Percentiles rank a stretch among this genome's conserved stretches.
Evolutionary conservation across 371 early-diverging fungal genomes (phyloP).

Genomic region (Mortierella sp.): DNA sequence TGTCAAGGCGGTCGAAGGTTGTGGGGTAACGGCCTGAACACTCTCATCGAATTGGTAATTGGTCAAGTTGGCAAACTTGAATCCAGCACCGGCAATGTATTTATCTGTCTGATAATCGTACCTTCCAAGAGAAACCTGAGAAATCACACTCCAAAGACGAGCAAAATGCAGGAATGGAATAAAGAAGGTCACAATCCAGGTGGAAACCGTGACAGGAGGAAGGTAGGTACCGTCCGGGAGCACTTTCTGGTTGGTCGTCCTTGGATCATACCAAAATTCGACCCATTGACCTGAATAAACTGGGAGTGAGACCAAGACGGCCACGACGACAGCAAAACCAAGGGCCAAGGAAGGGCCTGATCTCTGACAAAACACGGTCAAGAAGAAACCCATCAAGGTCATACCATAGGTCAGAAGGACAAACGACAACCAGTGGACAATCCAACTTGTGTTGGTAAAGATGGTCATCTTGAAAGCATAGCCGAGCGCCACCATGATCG

Average conservation of each 20-base stretch:
- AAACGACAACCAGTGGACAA: slow-evolving; percentile 64
- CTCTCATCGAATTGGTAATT: slow-evolving; percentile 26
- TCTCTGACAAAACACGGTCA: slow-evolving; percentile 66
- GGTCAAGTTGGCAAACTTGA: slow-evolving; percentile 27
- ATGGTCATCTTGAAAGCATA: slow-evolving; percentile 62
- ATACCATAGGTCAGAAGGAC: slow-evolving; percentile 74
- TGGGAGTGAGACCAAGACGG: slow-evolving; percentile 34
- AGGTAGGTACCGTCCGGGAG: slow-evolving; percentile 39
- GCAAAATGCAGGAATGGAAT: slow-evolving; percentile 40
- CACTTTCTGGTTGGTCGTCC: slow-evolving; percentile 24
- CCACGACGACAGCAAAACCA: slow-evolving; percentile 54
- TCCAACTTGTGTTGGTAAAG: slow-evolving; percentile 65
- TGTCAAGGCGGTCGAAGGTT: slow-evolving; percentile 58
- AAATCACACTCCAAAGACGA: slow-evolving; percentile 44
- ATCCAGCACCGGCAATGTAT: slow-evolving; percentile 45
- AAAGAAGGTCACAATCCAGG: slow-evolving; percentile 28
- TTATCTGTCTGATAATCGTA: slow-evolving; percentile 43
- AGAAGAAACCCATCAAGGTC: slow-evolving; percentile 69
- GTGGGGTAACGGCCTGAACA: slow-evolving; percentile 55
- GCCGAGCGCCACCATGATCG: slow-evolving; percentile 66
- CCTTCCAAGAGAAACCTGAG: slow-evolving; percentile 7
- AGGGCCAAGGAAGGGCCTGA: slow-evolving; percentile 49
- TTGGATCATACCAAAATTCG: slow-evolving; percentile 21
- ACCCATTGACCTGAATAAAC: slow-evolving; percentile 3
- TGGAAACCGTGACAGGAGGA: background rate